Percentiles rank a stretch among this genome's conserved stretches.
Evolutionary conservation across 768 basidiomycete species (phyloP).

Genomic region (Trametes punicea): DNA sequence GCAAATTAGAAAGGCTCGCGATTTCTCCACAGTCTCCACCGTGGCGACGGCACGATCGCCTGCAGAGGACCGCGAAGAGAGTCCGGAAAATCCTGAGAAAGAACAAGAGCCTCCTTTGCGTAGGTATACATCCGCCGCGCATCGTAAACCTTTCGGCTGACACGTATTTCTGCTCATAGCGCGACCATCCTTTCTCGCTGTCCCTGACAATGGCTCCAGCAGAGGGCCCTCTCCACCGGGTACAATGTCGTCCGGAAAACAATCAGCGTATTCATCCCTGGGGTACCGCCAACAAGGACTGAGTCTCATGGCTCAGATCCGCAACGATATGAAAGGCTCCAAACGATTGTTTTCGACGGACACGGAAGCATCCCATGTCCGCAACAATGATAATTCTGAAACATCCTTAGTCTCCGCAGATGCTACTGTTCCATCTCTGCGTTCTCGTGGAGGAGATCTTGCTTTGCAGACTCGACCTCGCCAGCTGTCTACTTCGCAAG

Average conservation of each 20-base stretch:
- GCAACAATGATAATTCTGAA: slow-evolving; percentile 9
- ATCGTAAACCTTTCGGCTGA: neutral
- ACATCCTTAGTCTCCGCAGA: slow-evolving; percentile 11
- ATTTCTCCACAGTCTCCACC: slow-evolving; percentile 74
- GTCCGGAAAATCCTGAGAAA: neutral
- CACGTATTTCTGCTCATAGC: neutral
- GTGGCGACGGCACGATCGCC: slow-evolving; percentile 42
- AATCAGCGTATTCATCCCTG: slow-evolving; percentile 53
- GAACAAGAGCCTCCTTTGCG: neutral
- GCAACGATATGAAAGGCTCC: slow-evolving; percentile 68
- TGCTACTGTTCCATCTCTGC: slow-evolving; percentile 15
- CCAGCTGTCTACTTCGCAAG: neutral
- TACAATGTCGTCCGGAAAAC: slow-evolving; percentile 29
- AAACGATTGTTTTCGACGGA: slow-evolving; percentile 73
- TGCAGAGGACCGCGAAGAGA: slow-evolving; percentile 6
- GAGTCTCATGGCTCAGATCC: slow-evolving; percentile 82
- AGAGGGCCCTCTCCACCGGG: slow-evolving; percentile 23
- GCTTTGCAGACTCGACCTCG: neutral
- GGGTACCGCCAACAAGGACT: slow-evolving; percentile 76
- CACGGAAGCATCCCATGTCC: slow-evolving; percentile 49
- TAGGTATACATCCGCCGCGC: neutral
- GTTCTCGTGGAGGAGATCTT: slow-evolving; percentile 8
- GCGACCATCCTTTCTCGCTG: slow-evolving; percentile 11
- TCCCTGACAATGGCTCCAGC: slow-evolving; percentile 16
- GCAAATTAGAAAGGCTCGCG: slow-evolving; percentile 72